Evolutionary conservation across 1,284 basidiomycete genomes (phyloP).

Genomic region (Boletus sp.): DNA sequence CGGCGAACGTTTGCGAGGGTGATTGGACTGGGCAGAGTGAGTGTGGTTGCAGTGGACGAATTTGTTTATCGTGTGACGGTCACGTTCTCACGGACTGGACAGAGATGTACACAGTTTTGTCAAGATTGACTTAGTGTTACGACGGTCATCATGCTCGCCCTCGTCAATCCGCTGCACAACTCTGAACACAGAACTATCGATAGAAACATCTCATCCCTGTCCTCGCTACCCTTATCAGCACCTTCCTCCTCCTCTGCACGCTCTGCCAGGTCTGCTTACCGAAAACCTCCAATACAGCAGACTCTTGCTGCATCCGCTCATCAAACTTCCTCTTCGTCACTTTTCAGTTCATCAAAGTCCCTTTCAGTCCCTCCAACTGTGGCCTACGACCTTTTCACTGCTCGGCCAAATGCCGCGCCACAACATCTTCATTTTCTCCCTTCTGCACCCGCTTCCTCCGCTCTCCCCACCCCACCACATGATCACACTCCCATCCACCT

Average conservation of each 20-base stretch:
- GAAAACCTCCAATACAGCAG: conserved; percentile 27
- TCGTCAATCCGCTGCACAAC: conserved; percentile 35
- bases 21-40: no score
- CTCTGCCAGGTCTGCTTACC: conserved; percentile 15
- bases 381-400: conserved; percentile 17
- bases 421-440: conserved; percentile 8
- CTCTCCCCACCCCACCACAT: conserved; percentile 5
- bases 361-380: conserved; percentile 21
- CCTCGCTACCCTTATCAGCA: conserved; percentile 18
- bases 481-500: conserved; percentile 17
- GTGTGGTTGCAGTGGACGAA: no score
- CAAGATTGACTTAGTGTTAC: conserved; percentile 13
- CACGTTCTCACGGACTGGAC: conserved; percentile 19
- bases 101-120: conserved; percentile 7
- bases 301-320: conserved; percentile 16
- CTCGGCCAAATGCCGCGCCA: conserved; percentile 18
- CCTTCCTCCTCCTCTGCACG: conserved; percentile 21
- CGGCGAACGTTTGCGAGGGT: no score
- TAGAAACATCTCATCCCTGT: conserved; percentile 24
- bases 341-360: conserved; percentile 16
- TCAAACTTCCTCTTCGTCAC: conserved; percentile 20
- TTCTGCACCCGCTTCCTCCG: conserved; percentile 8
- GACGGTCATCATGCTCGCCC: conserved; percentile 37
- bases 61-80: conserved; percentile 16
- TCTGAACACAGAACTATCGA: conserved; percentile 29